Conservation (phyloP, 148 eudicot species). For the Persicaria tinctoria region DNA sequence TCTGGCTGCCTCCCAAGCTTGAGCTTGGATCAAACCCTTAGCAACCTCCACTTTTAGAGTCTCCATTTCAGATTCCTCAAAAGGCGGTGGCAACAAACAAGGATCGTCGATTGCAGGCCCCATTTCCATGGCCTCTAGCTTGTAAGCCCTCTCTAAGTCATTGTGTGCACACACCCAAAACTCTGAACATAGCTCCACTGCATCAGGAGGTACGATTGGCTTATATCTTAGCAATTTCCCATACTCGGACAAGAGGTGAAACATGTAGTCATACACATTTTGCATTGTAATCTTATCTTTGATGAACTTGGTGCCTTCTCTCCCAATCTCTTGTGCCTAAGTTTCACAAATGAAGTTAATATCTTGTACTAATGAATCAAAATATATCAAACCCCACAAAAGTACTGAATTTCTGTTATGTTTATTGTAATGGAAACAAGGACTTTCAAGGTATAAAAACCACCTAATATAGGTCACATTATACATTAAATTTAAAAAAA, state of each 20-base stretch:
- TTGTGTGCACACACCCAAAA: constrained; percentile 33
- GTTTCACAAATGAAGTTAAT: neutral
- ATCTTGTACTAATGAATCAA: neutral
- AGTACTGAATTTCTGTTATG: no score
- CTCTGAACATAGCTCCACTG: constrained; percentile 51
- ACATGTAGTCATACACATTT: constrained; percentile 59
- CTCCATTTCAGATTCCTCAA: constrained; percentile 19
- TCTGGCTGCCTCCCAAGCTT: constrained; percentile 27
- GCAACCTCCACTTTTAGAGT: constrained; percentile 24
- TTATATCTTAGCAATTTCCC: constrained; percentile 42
- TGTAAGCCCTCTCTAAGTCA: constrained; percentile 33
- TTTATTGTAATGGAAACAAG: no score
- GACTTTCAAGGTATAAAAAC: no score
- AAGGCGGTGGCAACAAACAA: constrained; percentile 39
- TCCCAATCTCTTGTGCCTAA: constrained; percentile 58
- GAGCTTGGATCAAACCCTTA: constrained; percentile 30
- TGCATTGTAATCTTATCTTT: constrained; percentile 38
- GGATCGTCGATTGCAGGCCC: constrained; percentile 31
- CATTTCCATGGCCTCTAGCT: constrained; percentile 31
- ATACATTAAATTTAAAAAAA: no score
- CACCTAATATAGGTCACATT: no score
- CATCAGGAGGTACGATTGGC: constrained; percentile 40
- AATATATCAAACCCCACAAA: neutral
- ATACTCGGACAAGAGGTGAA: constrained; percentile 47
- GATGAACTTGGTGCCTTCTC: constrained; percentile 37